Base-by-base conservation (phyloP, 2,329 filamentous ascomycete species). In the Xylariaceae sp. region DNA sequence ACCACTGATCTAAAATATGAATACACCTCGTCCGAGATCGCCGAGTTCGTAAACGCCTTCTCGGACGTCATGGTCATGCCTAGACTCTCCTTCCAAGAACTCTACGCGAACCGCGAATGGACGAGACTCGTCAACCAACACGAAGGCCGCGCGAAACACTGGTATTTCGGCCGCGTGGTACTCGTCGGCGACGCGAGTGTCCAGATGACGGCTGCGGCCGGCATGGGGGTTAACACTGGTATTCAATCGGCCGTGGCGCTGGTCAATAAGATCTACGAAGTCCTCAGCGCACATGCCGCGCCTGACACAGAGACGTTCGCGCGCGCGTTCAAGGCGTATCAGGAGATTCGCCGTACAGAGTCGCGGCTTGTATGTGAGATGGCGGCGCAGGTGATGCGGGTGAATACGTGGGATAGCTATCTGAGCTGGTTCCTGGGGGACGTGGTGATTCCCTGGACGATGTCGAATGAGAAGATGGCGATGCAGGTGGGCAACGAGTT, bases 61-160 rank as follows among this genome's bases (percentile, higher is more conserved):
- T 54, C 51, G 9, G 54, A 61, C 46, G 57, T 59, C n/a, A 50
- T 44, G 32, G 55, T 61, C 8, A 55, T 55, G 54, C 59, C 59
- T 1, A 51, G 41, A 7, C 39, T 60, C 0, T 47, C 53, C 3
- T 57, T 60, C 50, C 7, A 42, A 2, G 56, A 59, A 31, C 47
- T 60, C 1, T 56, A 54, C 34, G 42, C 42, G 50, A 51, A 58
- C 47, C 48, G 51, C 48, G 47, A 54, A 31, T 60, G 59, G 59
- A 58, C 54, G 0, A 47, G 31, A 32, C 42, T 61, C 2, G 53
- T 51, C 8, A 57, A 59, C 9, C 59, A 60, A 39, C 54, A 46
- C 6, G 59, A 61, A 39, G 59, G 57, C 1, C 9, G 55, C 3
- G 3, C 48, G 48, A 47, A 56, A 32, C 54, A 55, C 47, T 60